phyloP scores from a whole-genome alignment of 2,329 filamentous ascomycete species.

The Aspergillus viridinutans region DNA sequence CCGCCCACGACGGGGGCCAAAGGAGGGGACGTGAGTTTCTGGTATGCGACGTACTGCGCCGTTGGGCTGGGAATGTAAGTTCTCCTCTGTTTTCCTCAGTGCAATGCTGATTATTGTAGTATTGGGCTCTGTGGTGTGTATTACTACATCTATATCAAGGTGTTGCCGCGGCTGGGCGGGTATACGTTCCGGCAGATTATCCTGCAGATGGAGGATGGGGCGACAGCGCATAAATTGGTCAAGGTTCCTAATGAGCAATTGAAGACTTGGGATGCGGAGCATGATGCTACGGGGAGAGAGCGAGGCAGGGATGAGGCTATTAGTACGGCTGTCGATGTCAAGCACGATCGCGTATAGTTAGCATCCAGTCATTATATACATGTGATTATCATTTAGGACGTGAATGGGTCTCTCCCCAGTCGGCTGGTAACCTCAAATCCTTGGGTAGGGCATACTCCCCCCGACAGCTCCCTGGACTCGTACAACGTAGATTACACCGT shows the following conservation, averaged over 20 bases:
- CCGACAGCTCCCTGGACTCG: slow-evolving; percentile 28
- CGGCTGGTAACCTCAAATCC: slow-evolving; percentile 33
- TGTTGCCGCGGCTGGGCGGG: slow-evolving; percentile 50
- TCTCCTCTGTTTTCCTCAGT: not conserved
- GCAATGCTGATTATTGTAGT: slow-evolving; percentile 25
- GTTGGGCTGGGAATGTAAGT: slow-evolving; percentile 62
- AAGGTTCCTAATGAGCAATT: slow-evolving; percentile 52
- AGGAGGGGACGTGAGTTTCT: slow-evolving; percentile 66
- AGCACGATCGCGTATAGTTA: not conserved
- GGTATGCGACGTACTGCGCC: slow-evolving; percentile 66
- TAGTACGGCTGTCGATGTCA: not conserved
- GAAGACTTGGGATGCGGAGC: slow-evolving; percentile 54
- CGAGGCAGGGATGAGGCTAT: not conserved
- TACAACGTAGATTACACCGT: slow-evolving; percentile 35
- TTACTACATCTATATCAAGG: slow-evolving; percentile 56
- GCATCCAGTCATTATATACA: not conserved
- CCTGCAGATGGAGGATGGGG: slow-evolving; percentile 48
- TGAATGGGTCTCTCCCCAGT: slow-evolving; percentile 30
- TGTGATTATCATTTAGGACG: not conserved
- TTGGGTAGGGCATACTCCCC: slow-evolving; percentile 40
- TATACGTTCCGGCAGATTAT: slow-evolving; percentile 57
- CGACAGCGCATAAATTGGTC: slow-evolving; percentile 48
- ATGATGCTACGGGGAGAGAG: slow-evolving; percentile 47
- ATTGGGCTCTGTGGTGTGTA: slow-evolving; percentile 53
- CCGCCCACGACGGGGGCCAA: slow-evolving; percentile 58